phyloP scores from a whole-genome alignment of 2,329 filamentous ascomycete species.

The Pyrenochaeta sp. region DNA sequence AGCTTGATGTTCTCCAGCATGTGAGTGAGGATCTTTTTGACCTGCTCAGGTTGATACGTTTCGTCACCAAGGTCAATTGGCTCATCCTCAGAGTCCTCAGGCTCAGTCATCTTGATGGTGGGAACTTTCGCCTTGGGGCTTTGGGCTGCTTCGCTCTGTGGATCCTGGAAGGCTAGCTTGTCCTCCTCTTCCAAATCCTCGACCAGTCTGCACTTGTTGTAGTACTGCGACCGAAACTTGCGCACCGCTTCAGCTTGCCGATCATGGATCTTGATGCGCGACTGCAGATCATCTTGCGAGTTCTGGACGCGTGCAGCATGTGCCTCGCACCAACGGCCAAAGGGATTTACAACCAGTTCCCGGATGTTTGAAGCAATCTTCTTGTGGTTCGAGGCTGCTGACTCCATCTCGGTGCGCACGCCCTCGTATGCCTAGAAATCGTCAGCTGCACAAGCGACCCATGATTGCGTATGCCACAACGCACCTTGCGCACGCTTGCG shows the following conservation, averaged over 20 bases:
- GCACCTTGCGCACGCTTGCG: constrained; percentile 91
- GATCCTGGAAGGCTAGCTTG: constrained; percentile 95
- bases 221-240: constrained; percentile 94
- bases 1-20: constrained; percentile 88
- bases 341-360: constrained; percentile 92
- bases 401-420: constrained; percentile 89
- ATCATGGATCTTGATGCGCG: constrained; percentile 89
- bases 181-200: constrained; percentile 99
- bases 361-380: constrained; percentile 97
- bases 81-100: constrained; percentile 74
- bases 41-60: constrained; percentile 80
- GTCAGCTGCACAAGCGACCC: constrained; percentile 23
- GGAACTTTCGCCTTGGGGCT: constrained; percentile 70
- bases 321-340: constrained; percentile 94
- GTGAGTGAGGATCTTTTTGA: constrained; percentile 88
- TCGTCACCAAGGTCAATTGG: constrained; percentile 90
- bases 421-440: constrained; percentile 87
- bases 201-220: constrained; percentile 96
- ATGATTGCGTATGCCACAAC: constrained; percentile 21
- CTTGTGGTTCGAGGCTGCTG: constrained; percentile 86
- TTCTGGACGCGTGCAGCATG: constrained; percentile 91
- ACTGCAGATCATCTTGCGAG: constrained; percentile 92
- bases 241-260: constrained; percentile 88
- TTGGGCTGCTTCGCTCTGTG: constrained; percentile 60
- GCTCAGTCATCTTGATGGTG: constrained; percentile 85